phyloP scores from a whole-genome alignment of 169 alveolate species.

The Theileria parva region DNA sequence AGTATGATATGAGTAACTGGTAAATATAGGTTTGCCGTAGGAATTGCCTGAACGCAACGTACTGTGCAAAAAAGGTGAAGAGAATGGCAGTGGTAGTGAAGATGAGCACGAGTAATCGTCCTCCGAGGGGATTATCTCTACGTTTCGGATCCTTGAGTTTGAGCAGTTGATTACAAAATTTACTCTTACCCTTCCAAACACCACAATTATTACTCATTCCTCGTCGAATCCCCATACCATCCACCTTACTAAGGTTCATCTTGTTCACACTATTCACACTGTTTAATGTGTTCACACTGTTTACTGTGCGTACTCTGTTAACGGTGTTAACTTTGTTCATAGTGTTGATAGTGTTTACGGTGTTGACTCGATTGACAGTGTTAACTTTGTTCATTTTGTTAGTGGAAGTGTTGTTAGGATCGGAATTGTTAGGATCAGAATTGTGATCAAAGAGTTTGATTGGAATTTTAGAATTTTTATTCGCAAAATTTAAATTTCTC shows the following conservation, averaged over 20 bases:
- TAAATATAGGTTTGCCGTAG: no score
- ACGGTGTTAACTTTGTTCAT: no score
- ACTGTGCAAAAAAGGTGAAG: constrained; percentile 66
- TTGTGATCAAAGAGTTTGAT: background rate
- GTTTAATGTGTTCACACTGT: background rate
- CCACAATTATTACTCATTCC: background rate
- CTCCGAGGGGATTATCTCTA: constrained; percentile 67
- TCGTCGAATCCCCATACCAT: background rate
- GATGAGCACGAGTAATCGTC: constrained; percentile 62
- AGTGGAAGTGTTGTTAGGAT: background rate
- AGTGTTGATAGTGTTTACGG: no score
- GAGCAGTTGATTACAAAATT: background rate
- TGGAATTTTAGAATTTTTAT: background rate
- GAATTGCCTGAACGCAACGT: no score
- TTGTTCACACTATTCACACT: constrained; percentile 34
- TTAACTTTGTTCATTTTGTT: no score
- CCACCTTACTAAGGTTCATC: constrained; percentile 65
- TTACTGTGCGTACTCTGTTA: background rate
- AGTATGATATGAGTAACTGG: no score
- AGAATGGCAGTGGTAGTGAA: constrained; percentile 53
- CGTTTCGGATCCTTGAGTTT: constrained; percentile 62
- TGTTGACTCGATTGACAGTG: no score
- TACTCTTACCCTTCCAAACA: background rate
- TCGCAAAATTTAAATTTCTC: background rate
- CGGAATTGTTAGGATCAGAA: background rate